phyloP scores from a whole-genome alignment of 805 yeast species.

The Ogataea chonburiensis region DNA sequence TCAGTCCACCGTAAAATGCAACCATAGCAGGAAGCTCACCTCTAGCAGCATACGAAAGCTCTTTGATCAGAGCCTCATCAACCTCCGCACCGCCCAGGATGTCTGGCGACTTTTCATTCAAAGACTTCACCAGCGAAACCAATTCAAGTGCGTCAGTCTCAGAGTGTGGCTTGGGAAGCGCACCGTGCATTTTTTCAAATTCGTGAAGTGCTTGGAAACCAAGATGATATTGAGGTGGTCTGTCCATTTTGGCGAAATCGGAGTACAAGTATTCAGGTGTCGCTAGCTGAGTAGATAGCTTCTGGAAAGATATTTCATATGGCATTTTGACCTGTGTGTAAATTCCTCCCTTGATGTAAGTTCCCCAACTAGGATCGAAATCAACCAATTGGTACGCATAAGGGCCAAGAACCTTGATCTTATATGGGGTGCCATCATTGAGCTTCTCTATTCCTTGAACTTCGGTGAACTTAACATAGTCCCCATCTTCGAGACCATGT shows the following conservation, averaged over 20 bases:
- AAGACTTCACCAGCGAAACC: slow-evolving; percentile 54
- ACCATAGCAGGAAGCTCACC: slow-evolving; percentile 91
- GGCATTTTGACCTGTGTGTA: slow-evolving; percentile 94
- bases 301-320: slow-evolving; percentile 54
- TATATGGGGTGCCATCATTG: slow-evolving; percentile 70
- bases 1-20: slow-evolving; percentile 90
- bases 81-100: slow-evolving; percentile 56
- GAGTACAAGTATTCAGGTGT: slow-evolving; percentile 77
- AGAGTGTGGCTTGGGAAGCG: slow-evolving; percentile 77
- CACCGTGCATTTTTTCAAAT: slow-evolving; percentile 61
- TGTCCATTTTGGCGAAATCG: slow-evolving; percentile 92
- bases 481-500: slow-evolving; percentile 93
- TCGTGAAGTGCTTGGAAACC: slow-evolving; percentile 88
- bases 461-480: slow-evolving; percentile 82
- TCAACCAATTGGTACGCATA: slow-evolving; percentile 75
- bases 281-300: slow-evolving; percentile 62
- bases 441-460: slow-evolving; percentile 74
- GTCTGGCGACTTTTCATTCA: slow-evolving; percentile 54
- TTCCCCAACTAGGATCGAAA: slow-evolving; percentile 53
- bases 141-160: slow-evolving; percentile 72
- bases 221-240: slow-evolving; percentile 85
- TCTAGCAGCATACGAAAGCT: slow-evolving; percentile 77
- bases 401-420: slow-evolving; percentile 90
- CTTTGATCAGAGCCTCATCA: slow-evolving; percentile 63
- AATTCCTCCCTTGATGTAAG: slow-evolving; percentile 79